A percentile compares a stretch with the other conserved stretches of the same genome.
phyloP scores from a whole-genome alignment of 1,284 basidiomycete species.

The Trichosporon sp. region DNA sequence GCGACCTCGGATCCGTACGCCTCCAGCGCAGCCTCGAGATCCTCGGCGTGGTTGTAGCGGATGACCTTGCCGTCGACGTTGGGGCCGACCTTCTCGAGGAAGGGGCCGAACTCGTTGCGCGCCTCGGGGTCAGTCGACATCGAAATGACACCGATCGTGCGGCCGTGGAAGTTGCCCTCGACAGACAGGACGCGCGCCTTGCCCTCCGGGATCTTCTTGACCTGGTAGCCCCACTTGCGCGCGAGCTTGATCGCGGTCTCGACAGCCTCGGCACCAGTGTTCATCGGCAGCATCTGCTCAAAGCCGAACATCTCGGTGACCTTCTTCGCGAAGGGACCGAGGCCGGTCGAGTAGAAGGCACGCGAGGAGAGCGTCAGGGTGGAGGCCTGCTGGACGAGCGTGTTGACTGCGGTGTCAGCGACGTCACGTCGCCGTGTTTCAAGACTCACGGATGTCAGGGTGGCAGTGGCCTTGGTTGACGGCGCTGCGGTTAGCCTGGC shows the following conservation, averaged over 20 bases:
- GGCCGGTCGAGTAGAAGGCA: constrained; percentile 91
- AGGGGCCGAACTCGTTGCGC: constrained; percentile 84
- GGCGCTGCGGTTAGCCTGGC: constrained; percentile 55
- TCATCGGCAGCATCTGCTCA: constrained; percentile 98
- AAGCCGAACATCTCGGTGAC: constrained; percentile 80
- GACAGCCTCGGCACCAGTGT: constrained; percentile 97
- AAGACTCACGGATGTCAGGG: constrained; percentile 55
- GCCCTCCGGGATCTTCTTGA: constrained; percentile 77
- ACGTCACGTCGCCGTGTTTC: neutral
- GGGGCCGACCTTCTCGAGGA: constrained; percentile 79
- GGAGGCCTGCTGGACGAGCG: constrained; percentile 79
- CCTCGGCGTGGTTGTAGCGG: constrained; percentile 74
- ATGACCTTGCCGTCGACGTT: constrained; percentile 57
- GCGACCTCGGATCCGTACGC: constrained; percentile 78
- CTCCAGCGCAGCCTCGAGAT: constrained; percentile 76
- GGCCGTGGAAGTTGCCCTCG: constrained; percentile 91
- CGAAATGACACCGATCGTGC: constrained; percentile 82
- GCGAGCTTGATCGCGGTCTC: constrained; percentile 78
- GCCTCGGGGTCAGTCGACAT: constrained; percentile 96
- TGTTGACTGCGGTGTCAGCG: constrained; percentile 60
- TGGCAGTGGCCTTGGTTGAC: constrained; percentile 95
- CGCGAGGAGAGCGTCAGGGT: constrained; percentile 89
- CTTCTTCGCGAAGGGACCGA: constrained; percentile 82
- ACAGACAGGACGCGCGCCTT: constrained; percentile 84
- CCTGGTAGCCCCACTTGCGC: constrained; percentile 83